Conservation (phyloP, 805 yeast genomes). For the Monosporozyma solicola region DNA sequence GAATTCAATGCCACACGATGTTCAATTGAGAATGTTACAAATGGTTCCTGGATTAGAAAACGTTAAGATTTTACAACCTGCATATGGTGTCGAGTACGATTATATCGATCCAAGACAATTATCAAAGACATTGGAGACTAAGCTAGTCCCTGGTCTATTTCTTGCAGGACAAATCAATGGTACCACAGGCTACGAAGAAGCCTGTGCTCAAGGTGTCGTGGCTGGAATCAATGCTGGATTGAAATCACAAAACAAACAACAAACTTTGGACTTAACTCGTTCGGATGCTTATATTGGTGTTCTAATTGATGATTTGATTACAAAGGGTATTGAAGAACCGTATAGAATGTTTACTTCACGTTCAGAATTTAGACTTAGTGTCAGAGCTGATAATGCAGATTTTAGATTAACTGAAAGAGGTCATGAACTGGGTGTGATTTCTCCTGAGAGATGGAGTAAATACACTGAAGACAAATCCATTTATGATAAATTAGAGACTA, state of each 20-base stretch:
- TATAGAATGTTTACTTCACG: conserved; percentile 97
- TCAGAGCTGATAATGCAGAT: conserved; percentile 93
- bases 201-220: conserved; percentile 90
- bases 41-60: conserved; percentile 84
- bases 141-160: conserved; percentile 63
- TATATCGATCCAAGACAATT: conserved; percentile 91
- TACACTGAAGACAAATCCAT: conserved; percentile 36
- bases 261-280: conserved; percentile 47
- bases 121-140: conserved; percentile 69
- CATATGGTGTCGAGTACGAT: conserved; percentile 98
- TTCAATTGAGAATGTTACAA: conserved; percentile 64
- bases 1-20: conserved; percentile 91
- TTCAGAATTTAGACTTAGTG: conserved; percentile 84
- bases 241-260: conserved; percentile 27
- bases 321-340: conserved; percentile 95
- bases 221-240: conserved; percentile 96
- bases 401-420: conserved; percentile 69
- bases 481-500: conserved; percentile 38
- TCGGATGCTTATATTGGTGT: conserved; percentile 90
- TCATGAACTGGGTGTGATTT: conserved; percentile 53
- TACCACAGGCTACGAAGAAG: conserved; percentile 98
- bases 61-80: conserved; percentile 86
- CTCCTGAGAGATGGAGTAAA: conserved; percentile 45
- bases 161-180: conserved; percentile 98
- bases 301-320: conserved; percentile 83